phyloP scores from a whole-genome alignment of 2,329 filamentous ascomycete genomes.

The Sphaerulina musiva region DNA sequence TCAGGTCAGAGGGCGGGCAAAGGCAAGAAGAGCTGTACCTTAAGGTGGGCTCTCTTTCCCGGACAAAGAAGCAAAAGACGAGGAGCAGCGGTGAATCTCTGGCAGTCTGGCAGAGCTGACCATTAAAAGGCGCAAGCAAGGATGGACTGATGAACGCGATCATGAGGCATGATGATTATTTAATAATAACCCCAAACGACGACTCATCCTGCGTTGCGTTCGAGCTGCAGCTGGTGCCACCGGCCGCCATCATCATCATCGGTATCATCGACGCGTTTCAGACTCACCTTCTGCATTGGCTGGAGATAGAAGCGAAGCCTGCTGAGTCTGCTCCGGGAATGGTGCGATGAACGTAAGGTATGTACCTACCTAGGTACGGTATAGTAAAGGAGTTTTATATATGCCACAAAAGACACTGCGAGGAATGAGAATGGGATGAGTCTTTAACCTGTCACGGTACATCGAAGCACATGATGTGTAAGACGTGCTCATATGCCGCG shows the following conservation, averaged over 20 bases:
- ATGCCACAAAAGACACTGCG: not conserved
- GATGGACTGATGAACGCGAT: not conserved
- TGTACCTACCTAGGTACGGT: too few relatives aligned
- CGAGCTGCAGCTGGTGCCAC: too few relatives aligned
- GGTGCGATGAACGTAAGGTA: not conserved
- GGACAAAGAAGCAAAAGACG: not conserved
- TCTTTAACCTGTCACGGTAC: not conserved
- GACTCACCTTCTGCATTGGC: constrained; percentile 6
- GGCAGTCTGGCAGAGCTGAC: not conserved
- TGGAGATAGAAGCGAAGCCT: not conserved
- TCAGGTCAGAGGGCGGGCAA: not conserved
- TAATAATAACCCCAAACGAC: too few relatives aligned
- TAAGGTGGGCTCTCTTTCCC: not conserved
- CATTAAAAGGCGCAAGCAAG: not conserved
- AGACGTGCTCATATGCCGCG: too few relatives aligned
- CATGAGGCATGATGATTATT: not conserved
- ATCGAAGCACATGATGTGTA: too few relatives aligned
- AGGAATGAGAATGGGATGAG: not conserved
- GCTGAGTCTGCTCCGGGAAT: not conserved
- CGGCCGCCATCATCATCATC: too few relatives aligned
- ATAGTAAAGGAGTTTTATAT: too few relatives aligned
- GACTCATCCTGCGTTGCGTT: too few relatives aligned
- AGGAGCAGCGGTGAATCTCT: constrained; percentile 6
- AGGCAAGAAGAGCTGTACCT: not conserved
- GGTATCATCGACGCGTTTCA: not conserved